These are phyloP conservation scores for Aspergillus sp. DNA, from an alignment of 2,329 filamentous ascomycete genomes.

Conservation along the genomic window DNA sequence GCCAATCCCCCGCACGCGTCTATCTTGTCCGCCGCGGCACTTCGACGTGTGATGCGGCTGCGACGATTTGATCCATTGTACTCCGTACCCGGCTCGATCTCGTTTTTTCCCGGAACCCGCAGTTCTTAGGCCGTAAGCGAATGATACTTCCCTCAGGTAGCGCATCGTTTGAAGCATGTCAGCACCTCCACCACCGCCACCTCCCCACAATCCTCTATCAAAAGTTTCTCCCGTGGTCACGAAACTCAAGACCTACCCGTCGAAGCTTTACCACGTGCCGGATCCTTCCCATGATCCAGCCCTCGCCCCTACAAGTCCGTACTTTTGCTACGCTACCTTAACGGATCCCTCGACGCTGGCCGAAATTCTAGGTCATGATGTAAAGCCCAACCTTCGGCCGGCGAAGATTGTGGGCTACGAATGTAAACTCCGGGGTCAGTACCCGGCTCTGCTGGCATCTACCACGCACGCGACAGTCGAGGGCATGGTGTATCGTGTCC, in stretches of 20 bases:
- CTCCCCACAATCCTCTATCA: slow-evolving; percentile 3
- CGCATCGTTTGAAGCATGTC: neutral
- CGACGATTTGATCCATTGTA: too few relatives aligned
- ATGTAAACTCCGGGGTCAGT: slow-evolving; percentile 30
- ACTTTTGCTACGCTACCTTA: slow-evolving; percentile 41
- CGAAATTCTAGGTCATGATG: slow-evolving; percentile 20
- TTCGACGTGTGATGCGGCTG: too few relatives aligned
- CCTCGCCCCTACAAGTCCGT: slow-evolving; percentile 22
- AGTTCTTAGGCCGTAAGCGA: too few relatives aligned
- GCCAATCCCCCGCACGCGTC: too few relatives aligned
- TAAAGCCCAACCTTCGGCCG: slow-evolving; percentile 16
- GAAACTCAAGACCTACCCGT: slow-evolving; percentile 9
- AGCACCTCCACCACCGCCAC: slow-evolving; percentile 6
- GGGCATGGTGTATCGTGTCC: slow-evolving; percentile 24
- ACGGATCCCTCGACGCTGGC: slow-evolving; percentile 26
- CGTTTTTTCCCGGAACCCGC: too few relatives aligned
- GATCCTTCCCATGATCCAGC: slow-evolving; percentile 3
- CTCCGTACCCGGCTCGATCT: too few relatives aligned
- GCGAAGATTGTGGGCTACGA: slow-evolving; percentile 24
- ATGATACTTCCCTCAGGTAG: too few relatives aligned
- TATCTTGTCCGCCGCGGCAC: too few relatives aligned
- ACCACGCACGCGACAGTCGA: slow-evolving; percentile 19
- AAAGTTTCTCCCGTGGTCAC: slow-evolving; percentile 10
- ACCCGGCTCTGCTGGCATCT: slow-evolving; percentile 24
- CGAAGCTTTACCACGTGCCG: slow-evolving; percentile 6